These are phyloP conservation scores for Lolium multiflorum DNA, from an alignment of 176 grass and related monocot species.

Conservation along the genomic window DNA sequence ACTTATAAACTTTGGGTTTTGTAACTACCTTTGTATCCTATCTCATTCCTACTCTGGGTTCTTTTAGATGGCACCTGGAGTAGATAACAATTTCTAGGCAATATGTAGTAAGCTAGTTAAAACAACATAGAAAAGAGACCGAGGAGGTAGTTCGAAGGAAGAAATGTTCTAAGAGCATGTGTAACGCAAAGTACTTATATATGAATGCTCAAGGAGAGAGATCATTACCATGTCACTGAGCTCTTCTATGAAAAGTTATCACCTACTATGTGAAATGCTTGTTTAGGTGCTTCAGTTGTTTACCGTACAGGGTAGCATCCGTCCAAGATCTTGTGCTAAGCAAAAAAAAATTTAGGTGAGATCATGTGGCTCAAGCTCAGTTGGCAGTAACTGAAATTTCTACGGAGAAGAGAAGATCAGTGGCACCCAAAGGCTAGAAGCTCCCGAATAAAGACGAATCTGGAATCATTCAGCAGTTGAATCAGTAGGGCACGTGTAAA, in stretches of 20 bases:
- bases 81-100: slow-evolving; percentile 5
- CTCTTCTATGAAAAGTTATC: not conserved
- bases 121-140: not conserved
- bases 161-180: not conserved
- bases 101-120: slow-evolving; percentile 6
- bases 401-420: slow-evolving; percentile 5
- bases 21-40: slow-evolving; percentile 7
- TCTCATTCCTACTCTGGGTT: slow-evolving; percentile 2
- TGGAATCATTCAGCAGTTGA: not conserved
- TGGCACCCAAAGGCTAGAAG: not conserved
- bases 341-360: not conserved
- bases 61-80: not conserved
- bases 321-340: not conserved
- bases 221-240: slow-evolving; percentile 12
- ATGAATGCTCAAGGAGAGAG: slow-evolving; percentile 1
- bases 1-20: not conserved
- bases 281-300: not conserved
- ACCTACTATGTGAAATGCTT: not conserved
- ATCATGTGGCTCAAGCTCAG: slow-evolving; percentile 5
- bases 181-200: not conserved
- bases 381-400: not conserved
- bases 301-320: not conserved
- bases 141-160: not conserved
- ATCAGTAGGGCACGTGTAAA: not conserved
- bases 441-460: not conserved